Evolutionary conservation across 2,329 filamentous ascomycete species (phyloP), one percentile per base, ranked within the genome.

Genomic region (Arthroderma sp.): DNA sequence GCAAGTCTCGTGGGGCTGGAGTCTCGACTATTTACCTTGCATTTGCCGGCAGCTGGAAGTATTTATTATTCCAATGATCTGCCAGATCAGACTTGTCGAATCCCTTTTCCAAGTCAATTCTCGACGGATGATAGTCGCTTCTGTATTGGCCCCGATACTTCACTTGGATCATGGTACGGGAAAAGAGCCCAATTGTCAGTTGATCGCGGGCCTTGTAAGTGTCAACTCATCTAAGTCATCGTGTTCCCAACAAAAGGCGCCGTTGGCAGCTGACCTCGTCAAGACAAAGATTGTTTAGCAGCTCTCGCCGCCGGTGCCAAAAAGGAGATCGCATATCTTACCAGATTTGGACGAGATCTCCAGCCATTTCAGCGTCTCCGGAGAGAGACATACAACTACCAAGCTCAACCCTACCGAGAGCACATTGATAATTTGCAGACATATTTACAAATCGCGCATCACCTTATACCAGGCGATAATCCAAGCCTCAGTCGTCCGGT

Each of bases 1-100:
- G 43, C 59, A 13, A 64, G 62, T 21, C 52, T 55, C 41, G 58
- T 59, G 17, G 58, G 57, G 15, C 52, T 66, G 5, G 64, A 67
- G 58, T 57, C 52, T 21, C 63, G 60, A 25, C 57, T 66, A 4
- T 57, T 60, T 37, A 47, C 25, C 11, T 54, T 65, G n/a, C 61
- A 58, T 9, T 65, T 67, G 11, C 39, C 39, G 9, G 39, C 39
- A 11, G 23, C 17, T 5, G 39, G 39, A 43, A 43, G 39, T 9
- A n/a, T 43, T 43, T 43, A 43, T 19, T 21, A 43, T 11, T 11
- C 17, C 9, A 19, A 21, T 21, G 39, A 43, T 43, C 6, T 43
- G 17, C 39, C 19, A 19, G 17, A 19, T 2, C 17, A 43, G 23
- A 11, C 2, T 3, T 9, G n/a, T 19, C 8, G 39, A 43, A 43